A percentile compares a stretch with the other conserved stretches of the same genome.
Conservation (phyloP, 345 rosid species). For the Lumnitzera racemosa region DNA sequence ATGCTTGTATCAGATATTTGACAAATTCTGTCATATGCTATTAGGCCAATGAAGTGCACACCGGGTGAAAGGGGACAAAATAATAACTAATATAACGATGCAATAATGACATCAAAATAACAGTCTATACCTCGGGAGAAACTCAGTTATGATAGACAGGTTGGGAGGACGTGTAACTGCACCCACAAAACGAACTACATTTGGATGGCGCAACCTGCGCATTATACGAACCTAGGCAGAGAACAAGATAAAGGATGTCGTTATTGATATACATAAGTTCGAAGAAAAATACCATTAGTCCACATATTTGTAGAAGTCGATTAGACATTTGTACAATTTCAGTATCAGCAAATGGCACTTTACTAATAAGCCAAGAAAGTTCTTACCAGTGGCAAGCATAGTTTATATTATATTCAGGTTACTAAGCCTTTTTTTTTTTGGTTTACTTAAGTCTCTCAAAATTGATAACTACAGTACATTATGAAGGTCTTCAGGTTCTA, state of each 20-base stretch:
- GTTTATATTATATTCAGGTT: too few species aligned
- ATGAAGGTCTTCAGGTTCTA: too few species aligned
- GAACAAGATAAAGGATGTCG: conserved; percentile 5
- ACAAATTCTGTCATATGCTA: not conserved
- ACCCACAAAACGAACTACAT: conserved; percentile 94
- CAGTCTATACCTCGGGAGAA: conserved; percentile 73
- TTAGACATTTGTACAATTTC: too few species aligned
- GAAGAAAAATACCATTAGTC: too few species aligned
- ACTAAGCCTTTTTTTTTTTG: too few species aligned
- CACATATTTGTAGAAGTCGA: too few species aligned
- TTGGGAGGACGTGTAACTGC: conserved; percentile 99
- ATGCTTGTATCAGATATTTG: conserved; percentile 6
- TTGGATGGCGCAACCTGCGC: conserved; percentile 99
- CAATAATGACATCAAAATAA: not conserved
- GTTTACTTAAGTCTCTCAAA: too few species aligned
- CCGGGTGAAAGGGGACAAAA: conserved; percentile 1
- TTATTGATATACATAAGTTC: not conserved
- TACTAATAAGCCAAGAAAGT: too few species aligned
- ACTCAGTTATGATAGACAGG: conserved; percentile 92
- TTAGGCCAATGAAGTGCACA: not conserved
- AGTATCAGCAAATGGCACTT: too few species aligned
- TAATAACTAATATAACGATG: not conserved
- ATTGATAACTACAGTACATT: too few species aligned
- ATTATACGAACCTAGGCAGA: conserved; percentile 80
- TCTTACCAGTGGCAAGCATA: too few species aligned